Evolutionary conservation across 176 grass and related monocot genomes (phyloP).

Genomic region (Puccinellia tenuiflora): DNA sequence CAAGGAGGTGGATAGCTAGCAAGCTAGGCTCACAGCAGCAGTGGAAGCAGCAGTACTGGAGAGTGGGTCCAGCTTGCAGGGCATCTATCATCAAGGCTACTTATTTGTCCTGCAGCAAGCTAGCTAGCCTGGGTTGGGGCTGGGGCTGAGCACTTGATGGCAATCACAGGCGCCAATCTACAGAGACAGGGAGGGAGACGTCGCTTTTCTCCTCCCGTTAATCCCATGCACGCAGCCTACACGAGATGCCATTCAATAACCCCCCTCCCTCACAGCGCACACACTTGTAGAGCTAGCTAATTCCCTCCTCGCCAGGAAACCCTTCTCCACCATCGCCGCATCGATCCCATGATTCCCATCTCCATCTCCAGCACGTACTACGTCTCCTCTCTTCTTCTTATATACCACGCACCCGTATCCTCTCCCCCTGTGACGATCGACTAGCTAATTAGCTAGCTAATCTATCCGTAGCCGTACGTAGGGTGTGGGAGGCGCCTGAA

Average conservation of each 20-base stretch:
- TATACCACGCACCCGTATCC: slow-evolving; percentile 18
- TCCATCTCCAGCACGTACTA: not conserved
- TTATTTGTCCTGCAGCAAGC: not conserved
- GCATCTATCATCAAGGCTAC: not conserved
- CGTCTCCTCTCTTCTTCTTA: slow-evolving; percentile 8
- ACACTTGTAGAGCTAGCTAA: slow-evolving; percentile 31
- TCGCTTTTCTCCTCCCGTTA: slow-evolving; percentile 75
- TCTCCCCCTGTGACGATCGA: slow-evolving; percentile 3
- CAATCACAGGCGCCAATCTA: slow-evolving; percentile 83
- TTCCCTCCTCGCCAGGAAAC: slow-evolving; percentile 74
- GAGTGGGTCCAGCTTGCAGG: not conserved
- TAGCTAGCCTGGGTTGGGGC: not conserved
- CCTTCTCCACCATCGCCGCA: slow-evolving; percentile 52
- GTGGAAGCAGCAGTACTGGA: not conserved
- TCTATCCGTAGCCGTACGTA: not conserved
- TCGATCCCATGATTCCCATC: slow-evolving; percentile 12
- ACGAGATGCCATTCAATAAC: slow-evolving; percentile 50
- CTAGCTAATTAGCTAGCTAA: not conserved
- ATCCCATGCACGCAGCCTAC: slow-evolving; percentile 75
- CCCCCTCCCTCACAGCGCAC: slow-evolving; percentile 11
- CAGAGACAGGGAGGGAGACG: slow-evolving; percentile 20
- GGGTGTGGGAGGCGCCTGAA: too few relatives aligned
- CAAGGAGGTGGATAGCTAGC: not conserved
- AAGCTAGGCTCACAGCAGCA: not conserved
- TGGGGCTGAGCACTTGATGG: slow-evolving; percentile 56